Conservation (phyloP, 176 grass and related monocot genomes). For the Musa acuminata region DNA sequence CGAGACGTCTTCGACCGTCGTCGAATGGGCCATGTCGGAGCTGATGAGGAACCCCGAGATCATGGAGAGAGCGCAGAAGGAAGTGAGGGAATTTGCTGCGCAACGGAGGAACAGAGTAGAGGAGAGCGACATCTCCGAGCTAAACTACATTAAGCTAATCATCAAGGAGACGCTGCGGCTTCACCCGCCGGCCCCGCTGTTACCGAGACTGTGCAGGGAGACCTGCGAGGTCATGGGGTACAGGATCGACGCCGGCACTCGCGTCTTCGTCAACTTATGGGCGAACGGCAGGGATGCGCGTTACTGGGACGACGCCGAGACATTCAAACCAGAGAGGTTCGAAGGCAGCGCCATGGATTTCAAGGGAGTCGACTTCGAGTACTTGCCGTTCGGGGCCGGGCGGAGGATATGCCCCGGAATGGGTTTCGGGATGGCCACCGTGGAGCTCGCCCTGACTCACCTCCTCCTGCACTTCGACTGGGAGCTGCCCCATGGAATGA, state of each 20-base stretch:
- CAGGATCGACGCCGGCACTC: not conserved
- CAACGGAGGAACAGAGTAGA: not conserved
- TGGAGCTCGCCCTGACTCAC: not conserved
- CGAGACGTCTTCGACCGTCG: too few species aligned
- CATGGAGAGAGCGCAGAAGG: too few species aligned
- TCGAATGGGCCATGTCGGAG: too few species aligned
- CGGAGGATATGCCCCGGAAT: not conserved
- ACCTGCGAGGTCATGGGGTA: not conserved
- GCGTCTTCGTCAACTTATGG: not conserved
- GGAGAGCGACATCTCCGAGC: not conserved
- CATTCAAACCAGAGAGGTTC: not conserved
- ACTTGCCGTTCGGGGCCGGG: not conserved
- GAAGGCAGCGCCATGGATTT: not conserved
- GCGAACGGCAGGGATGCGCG: not conserved
- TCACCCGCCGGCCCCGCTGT: not conserved
- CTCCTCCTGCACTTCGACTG: not conserved
- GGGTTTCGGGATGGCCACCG: not conserved
- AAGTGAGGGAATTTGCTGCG: too few species aligned
- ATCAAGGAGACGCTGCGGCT: not conserved
- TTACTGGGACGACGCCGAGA: not conserved
- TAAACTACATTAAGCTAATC: not conserved
- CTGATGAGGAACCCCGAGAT: too few species aligned
- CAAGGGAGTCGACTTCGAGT: not conserved
- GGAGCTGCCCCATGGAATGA: not conserved
- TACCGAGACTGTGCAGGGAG: not conserved